Evolutionary conservation across 75 land plant species (phyloP).

Genomic region (Pseudotsuga menziesii): DNA sequence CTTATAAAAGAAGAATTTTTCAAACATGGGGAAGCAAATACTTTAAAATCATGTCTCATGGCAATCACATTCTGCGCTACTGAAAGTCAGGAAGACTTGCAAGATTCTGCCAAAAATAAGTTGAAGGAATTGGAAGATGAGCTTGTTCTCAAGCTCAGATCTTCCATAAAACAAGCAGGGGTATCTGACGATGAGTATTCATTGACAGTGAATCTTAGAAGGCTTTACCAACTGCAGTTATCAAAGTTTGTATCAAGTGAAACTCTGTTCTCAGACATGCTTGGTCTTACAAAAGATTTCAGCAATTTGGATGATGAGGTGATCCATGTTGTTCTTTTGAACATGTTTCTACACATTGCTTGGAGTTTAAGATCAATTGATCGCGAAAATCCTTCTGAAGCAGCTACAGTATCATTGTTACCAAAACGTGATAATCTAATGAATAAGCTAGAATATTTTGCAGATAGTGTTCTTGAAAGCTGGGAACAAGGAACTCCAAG

Average conservation of each 20-base stretch:
- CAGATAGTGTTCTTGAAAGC: too few species aligned
- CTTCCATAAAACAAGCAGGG: conserved; percentile 64
- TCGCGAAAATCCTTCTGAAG: too few species aligned
- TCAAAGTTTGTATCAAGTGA: conserved; percentile 54
- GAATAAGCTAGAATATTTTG: too few species aligned
- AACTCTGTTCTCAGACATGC: conserved; percentile 48
- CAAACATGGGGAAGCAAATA: conserved; percentile 85
- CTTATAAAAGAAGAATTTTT: conserved; percentile 86
- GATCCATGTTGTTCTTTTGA: too few species aligned
- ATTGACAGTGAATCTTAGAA: conserved; percentile 77
- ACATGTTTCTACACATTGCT: too few species aligned
- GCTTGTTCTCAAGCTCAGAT: conserved; percentile 61
- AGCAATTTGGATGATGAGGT: conserved; percentile 79
- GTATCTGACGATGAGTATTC: conserved; percentile 89
- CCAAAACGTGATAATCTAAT: too few species aligned
- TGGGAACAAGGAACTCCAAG: too few species aligned
- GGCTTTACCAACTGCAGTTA: conserved; percentile 82
- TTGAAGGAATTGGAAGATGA: conserved; percentile 82
- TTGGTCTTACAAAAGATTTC: conserved; percentile 31
- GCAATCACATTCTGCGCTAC: conserved; percentile 63
- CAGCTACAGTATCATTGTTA: too few species aligned
- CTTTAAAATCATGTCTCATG: conserved; percentile 73
- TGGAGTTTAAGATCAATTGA: too few species aligned
- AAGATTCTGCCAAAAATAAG: conserved; percentile 67
- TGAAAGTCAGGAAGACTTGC: conserved; percentile 79